Evolutionary conservation across 31 red algal genomes (phyloP).

Genomic region (Odonthalia washingtoniensis): DNA sequence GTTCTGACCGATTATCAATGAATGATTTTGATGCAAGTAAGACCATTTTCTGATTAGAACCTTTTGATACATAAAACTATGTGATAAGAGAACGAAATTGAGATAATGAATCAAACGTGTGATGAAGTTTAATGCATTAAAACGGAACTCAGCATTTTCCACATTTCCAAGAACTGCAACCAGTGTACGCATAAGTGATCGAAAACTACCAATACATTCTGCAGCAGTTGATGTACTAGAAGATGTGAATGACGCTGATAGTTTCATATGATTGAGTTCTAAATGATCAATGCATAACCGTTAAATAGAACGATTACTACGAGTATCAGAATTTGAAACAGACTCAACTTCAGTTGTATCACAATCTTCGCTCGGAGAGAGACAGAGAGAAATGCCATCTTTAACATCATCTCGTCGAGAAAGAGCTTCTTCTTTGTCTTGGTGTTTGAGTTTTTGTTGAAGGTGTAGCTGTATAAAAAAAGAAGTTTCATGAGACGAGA

Average conservation of each 20-base stretch:
- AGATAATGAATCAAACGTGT: constrained; percentile 88
- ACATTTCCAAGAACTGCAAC: constrained; percentile 97
- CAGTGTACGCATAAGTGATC: constrained; percentile 84
- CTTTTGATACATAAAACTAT: constrained; percentile 92
- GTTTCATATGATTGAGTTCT: constrained; percentile 84
- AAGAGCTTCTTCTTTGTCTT: constrained; percentile 63
- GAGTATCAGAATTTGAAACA: background rate
- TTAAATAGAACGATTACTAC: constrained; percentile 18
- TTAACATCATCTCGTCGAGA: constrained; percentile 63
- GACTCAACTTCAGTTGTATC: background rate
- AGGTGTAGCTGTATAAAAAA: no score
- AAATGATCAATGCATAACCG: constrained; percentile 92
- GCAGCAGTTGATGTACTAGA: constrained; percentile 73
- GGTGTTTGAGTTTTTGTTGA: no score
- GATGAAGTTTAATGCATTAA: constrained; percentile 94
- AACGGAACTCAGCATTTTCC: constrained; percentile 95
- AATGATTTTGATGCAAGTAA: constrained; percentile 90
- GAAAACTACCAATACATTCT: constrained; percentile 77
- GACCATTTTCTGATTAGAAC: constrained; percentile 86
- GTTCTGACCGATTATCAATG: constrained; percentile 89
- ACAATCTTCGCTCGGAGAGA: background rate
- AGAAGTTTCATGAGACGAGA: no score
- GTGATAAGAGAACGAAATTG: constrained; percentile 88
- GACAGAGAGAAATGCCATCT: constrained; percentile 44
- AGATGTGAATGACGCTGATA: constrained; percentile 89